phyloP scores from a whole-genome alignment of 1,284 basidiomycete species.

The Leccinum subrobustum region DNA sequence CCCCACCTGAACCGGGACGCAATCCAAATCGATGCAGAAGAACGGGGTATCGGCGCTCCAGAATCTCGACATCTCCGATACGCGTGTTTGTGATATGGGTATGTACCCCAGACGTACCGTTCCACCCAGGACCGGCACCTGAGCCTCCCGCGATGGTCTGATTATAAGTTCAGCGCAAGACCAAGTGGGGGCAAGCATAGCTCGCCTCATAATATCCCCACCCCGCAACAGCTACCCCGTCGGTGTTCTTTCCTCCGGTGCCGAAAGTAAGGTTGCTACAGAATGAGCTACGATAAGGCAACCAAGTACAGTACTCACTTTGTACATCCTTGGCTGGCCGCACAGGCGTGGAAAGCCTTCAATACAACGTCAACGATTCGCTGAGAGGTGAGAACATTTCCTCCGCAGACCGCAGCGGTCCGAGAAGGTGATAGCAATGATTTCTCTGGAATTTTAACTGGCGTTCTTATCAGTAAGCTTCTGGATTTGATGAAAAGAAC shows the following conservation, averaged over 20 bases:
- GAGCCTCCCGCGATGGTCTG: slow-evolving; percentile 93
- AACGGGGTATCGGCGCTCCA: slow-evolving; percentile 89
- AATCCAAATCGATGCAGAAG: slow-evolving; percentile 83
- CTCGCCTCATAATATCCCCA: slow-evolving; percentile 94
- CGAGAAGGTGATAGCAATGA: slow-evolving; percentile 81
- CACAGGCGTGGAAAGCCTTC: slow-evolving; percentile 89
- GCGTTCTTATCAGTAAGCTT: slow-evolving; percentile 8
- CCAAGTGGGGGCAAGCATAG: not conserved
- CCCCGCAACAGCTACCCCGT: slow-evolving; percentile 74
- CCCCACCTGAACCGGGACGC: slow-evolving; percentile 74
- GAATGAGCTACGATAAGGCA: slow-evolving; percentile 13
- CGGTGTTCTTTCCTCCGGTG: slow-evolving; percentile 79
- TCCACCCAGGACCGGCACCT: slow-evolving; percentile 89
- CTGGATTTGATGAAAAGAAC: not conserved
- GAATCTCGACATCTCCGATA: slow-evolving; percentile 90
- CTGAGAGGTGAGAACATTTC: slow-evolving; percentile 92
- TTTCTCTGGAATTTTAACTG: slow-evolving; percentile 80
- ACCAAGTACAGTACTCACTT: slow-evolving; percentile 51
- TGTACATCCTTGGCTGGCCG: slow-evolving; percentile 93
- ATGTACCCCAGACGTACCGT: slow-evolving; percentile 86
- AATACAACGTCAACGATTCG: slow-evolving; percentile 94
- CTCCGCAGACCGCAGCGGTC: slow-evolving; percentile 89
- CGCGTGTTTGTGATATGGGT: slow-evolving; percentile 94
- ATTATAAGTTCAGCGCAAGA: slow-evolving; percentile 1
- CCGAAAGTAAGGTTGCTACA: slow-evolving; percentile 89